Percentiles rank a stretch among this genome's conserved stretches.
Conservation (phyloP, 345 rosid species). For the Bretschneidera sinensis region DNA sequence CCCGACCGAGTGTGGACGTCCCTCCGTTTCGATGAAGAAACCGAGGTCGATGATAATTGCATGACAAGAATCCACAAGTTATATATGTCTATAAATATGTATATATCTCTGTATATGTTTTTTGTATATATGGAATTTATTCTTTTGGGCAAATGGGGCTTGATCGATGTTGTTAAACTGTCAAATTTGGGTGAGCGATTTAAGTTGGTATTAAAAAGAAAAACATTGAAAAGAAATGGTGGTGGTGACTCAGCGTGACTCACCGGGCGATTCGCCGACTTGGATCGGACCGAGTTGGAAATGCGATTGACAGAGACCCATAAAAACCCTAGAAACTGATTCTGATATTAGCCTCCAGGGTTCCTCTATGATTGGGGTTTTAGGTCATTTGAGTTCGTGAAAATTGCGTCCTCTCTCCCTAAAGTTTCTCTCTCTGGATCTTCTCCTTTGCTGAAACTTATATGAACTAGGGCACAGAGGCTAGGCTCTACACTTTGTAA, state of each 20-base stretch:
- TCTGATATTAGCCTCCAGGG: no score
- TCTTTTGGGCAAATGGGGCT: background rate
- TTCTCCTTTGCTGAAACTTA: background rate
- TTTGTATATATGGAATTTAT: no score
- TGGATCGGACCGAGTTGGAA: background rate
- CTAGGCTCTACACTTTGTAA: no score
- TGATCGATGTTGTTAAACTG: conserved; percentile 4
- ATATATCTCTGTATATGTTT: background rate
- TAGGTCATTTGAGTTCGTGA: background rate
- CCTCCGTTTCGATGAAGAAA: conserved; percentile 36
- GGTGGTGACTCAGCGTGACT: conserved; percentile 12
- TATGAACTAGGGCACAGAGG: background rate
- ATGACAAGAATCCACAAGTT: conserved; percentile 34
- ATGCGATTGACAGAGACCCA: background rate
- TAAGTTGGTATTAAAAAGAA: background rate
- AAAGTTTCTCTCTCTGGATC: background rate
- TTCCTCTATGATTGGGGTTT: background rate
- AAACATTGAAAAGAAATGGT: background rate
- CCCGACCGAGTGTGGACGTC: conserved; percentile 28
- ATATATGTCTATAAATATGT: background rate
- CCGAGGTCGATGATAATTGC: conserved; percentile 51
- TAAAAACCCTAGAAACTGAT: conserved; percentile 24
- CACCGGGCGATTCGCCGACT: conserved; percentile 16
- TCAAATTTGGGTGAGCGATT: conserved; percentile 8
- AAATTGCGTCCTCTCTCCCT: background rate